A percentile compares a stretch with the other conserved stretches of the same genome.
phyloP scores from a whole-genome alignment of 306 rosid genomes.

The Vigna angularis region DNA sequence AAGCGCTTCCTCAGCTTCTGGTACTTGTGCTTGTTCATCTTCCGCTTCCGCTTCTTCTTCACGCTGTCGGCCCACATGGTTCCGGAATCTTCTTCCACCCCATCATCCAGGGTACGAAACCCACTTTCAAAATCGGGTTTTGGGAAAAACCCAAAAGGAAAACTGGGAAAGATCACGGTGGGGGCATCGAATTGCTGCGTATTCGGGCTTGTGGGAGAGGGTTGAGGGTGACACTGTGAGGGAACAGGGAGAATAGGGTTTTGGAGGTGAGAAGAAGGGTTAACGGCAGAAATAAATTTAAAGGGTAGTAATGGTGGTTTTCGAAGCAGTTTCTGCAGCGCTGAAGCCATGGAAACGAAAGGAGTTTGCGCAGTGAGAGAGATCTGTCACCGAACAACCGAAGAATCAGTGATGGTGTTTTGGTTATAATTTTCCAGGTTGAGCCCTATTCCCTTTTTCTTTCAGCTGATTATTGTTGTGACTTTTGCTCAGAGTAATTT shows the following conservation, averaged over 20 bases:
- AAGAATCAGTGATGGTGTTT: background rate
- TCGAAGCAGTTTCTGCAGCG: conserved; percentile 63
- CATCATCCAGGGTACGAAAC: conserved; percentile 42
- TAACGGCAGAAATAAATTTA: conserved; percentile 46
- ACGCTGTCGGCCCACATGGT: conserved; percentile 82
- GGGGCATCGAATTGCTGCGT: conserved; percentile 24
- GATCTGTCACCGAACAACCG: background rate
- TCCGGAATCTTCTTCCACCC: conserved; percentile 48
- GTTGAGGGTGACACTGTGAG: conserved; percentile 14
- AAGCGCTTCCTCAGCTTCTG: conserved; percentile 76
- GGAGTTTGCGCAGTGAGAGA: conserved; percentile 17
- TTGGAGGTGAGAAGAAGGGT: conserved; percentile 21
- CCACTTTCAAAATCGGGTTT: conserved; percentile 48
- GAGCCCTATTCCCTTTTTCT: background rate
- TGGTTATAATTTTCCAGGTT: background rate
- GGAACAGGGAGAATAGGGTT: conserved; percentile 34
- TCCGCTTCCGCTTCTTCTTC: conserved; percentile 86
- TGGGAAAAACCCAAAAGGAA: conserved; percentile 62
- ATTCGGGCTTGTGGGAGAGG: background rate
- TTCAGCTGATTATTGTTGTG: too few relatives aligned
- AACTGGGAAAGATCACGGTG: conserved; percentile 57
- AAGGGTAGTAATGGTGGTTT: conserved; percentile 43
- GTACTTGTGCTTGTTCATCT: conserved; percentile 90
- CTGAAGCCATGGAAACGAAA: conserved; percentile 62
- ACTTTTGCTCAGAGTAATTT: too few relatives aligned